Percentiles rank a stretch among this genome's conserved stretches.
These are phyloP conservation scores for Protomyces gravidus DNA, from an alignment of 1,139 yeast genomes.

Conservation along the genomic window DNA sequence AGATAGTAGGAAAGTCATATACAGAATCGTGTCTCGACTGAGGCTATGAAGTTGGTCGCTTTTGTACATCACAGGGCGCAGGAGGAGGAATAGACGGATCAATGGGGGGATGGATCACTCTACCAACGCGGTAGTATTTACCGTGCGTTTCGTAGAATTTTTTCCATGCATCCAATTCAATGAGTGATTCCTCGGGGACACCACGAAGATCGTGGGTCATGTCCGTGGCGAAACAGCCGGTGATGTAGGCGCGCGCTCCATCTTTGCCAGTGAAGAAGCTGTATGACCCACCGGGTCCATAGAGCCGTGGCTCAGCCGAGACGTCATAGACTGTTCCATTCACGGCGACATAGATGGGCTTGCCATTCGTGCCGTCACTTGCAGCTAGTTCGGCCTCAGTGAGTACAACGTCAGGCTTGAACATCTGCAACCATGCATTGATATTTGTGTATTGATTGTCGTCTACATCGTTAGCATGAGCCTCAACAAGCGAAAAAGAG, in stretches of 20 bases:
- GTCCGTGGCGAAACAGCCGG: conserved; percentile 63
- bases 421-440: conserved; percentile 17
- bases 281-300: conserved; percentile 67
- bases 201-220: conserved; percentile 69
- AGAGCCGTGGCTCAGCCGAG: conserved; percentile 49
- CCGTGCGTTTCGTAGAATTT: conserved; percentile 42
- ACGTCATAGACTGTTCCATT: conserved; percentile 72
- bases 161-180: conserved; percentile 50
- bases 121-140: conserved; percentile 22
- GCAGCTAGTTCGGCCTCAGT: conserved; percentile 50
- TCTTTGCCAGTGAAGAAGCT: conserved; percentile 62
- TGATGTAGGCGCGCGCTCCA: conserved; percentile 67
- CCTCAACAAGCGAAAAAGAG: neutral
- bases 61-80: conserved; percentile 26
- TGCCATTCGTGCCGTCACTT: conserved; percentile 52
- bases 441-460: conserved; percentile 7
- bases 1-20: neutral
- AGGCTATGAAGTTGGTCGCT: neutral
- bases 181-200: conserved; percentile 41
- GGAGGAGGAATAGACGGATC: conserved; percentile 20
- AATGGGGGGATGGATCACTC: conserved; percentile 24
- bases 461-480: neutral
- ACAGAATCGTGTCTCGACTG: neutral
- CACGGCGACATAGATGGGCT: conserved; percentile 63
- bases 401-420: conserved; percentile 39